Conservation (phyloP, 2,329 filamentous ascomycete genomes). For the Aphanocladium album region DNA sequence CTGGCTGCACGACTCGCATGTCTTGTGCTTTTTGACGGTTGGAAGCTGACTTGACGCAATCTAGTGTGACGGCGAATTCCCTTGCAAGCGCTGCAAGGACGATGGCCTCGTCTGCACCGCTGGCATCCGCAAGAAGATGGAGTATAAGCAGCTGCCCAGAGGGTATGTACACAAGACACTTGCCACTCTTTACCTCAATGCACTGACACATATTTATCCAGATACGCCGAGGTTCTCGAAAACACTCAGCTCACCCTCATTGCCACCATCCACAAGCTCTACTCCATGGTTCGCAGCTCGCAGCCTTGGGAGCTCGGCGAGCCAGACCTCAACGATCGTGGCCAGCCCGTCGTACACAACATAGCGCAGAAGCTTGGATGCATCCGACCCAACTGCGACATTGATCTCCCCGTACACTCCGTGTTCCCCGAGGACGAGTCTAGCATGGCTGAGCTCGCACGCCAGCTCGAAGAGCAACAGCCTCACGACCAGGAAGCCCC, state of each 20-base stretch:
- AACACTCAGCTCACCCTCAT: constrained; percentile 61
- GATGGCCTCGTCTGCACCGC: constrained; percentile 60
- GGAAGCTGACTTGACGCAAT: background rate
- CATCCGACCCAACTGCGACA: constrained; percentile 57
- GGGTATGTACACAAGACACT: constrained; percentile 40
- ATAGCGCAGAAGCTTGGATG: constrained; percentile 60
- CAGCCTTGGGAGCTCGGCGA: constrained; percentile 59
- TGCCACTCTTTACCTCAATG: background rate
- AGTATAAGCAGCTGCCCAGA: constrained; percentile 60
- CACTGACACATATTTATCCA: constrained; percentile 20
- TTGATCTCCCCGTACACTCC: constrained; percentile 52
- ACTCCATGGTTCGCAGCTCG: constrained; percentile 55
- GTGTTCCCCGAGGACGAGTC: constrained; percentile 59
- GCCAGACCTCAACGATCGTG: constrained; percentile 57
- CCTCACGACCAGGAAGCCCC: constrained; percentile 34
- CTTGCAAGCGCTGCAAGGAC: constrained; percentile 62
- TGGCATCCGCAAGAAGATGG: constrained; percentile 61
- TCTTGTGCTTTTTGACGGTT: too few relatives aligned
- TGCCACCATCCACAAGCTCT: constrained; percentile 61
- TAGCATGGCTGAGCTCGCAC: constrained; percentile 51
- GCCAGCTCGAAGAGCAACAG: constrained; percentile 46
- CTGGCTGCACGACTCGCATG: background rate
- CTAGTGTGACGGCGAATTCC: constrained; percentile 61
- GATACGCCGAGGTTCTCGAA: constrained; percentile 60
- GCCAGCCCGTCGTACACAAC: constrained; percentile 60